Conservation (phyloP, 345 rosid genomes). For the Nephelium lappaceum region DNA sequence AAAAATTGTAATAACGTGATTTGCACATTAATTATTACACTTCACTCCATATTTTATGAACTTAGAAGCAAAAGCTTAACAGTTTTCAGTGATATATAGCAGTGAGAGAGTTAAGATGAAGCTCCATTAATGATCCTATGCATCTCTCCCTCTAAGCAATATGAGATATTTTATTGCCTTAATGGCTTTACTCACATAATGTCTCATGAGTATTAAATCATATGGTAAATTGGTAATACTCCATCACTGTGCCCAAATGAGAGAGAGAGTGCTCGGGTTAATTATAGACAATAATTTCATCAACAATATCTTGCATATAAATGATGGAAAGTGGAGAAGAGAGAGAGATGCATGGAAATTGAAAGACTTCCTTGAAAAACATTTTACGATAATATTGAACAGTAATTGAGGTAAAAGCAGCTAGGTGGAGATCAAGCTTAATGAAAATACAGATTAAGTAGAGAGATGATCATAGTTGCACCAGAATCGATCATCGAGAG, state of each 20-base stretch:
- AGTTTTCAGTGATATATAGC: not conserved
- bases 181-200: not conserved
- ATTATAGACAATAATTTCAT: not conserved
- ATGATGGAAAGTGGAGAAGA: not conserved
- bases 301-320: not conserved
- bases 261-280: too few species aligned
- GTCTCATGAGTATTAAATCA: too few species aligned
- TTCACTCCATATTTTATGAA: not conserved
- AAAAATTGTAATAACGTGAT: too few species aligned
- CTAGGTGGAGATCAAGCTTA: not conserved
- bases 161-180: too few species aligned
- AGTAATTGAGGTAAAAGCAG: not conserved
- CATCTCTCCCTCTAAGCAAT: too few species aligned
- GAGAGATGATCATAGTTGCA: not conserved
- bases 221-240: too few species aligned
- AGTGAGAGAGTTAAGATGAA: too few species aligned
- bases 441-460: not conserved
- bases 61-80: not conserved
- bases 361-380: not conserved
- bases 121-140: too few species aligned
- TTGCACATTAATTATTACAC: not conserved
- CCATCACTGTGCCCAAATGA: too few species aligned
- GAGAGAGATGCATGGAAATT: not conserved
- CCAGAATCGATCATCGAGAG: not conserved
- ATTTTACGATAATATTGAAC: not conserved